Evolutionary conservation across 2,329 filamentous ascomycete genomes (phyloP), one percentile per base, ranked within the genome.

Genomic region (Apiospora kogelbergensis): DNA sequence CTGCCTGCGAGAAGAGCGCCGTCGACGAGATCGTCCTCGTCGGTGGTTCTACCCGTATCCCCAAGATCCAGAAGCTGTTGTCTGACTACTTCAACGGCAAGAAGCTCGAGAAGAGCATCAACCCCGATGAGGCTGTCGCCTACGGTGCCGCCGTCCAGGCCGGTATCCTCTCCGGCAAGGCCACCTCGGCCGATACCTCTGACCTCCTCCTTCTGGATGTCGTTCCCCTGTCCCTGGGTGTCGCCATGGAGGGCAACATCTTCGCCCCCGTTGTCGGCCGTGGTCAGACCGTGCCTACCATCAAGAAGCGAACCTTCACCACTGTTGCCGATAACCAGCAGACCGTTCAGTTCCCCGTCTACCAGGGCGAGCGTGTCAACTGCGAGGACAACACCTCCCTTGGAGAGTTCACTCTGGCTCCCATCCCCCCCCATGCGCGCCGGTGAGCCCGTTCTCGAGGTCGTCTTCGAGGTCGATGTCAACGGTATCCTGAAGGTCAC

Each of bases 41-140:
- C 80, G 96, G 96, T 90, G 96, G 96, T 78, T 98, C 95, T 73
- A 99, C 96, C 80, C 96, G 96, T 94, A 99, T 99, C 78, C 96
- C 96, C 80, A 91, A 91, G 83, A 97, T 99, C 83, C 96, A 99
- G 91, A 98, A 98, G 90, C 92, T 99, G 75, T 91, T 99, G 76
- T 95, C 91, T 86, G 96, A 99, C 85, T 98, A 95, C 90, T 99
- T 99, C 87, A 93, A 97, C 82, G 95, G 95, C 85, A 99, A 99
- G 94, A 98, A 99, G 92, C 93, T 98, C 76, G 95, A 98, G 90
- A 98, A 98, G 89, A 96, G 93, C 88, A 98, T 98, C 88, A 99
- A 99, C 90, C 96, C 96, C 78, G 96, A 99, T 81, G 96, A 99
- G 89, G 96, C 96, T 77, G 96, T 99, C 79, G 96, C 96, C 78